Evolutionary conservation across 768 basidiomycete species (phyloP).

Genomic region (Hericium coralloides): DNA sequence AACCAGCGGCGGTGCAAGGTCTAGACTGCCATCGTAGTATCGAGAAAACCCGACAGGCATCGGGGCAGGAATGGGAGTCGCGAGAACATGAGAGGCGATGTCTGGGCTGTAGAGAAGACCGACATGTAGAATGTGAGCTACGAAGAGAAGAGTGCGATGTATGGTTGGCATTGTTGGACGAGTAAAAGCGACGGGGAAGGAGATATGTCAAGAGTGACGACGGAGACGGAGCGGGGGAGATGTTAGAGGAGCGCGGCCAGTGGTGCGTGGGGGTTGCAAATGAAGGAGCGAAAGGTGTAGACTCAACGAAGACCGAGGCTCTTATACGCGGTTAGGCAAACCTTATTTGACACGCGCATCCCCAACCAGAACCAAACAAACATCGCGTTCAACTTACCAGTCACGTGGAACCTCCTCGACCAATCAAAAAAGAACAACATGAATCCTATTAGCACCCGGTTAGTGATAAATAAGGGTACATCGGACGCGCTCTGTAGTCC

Average conservation of each 20-base stretch:
- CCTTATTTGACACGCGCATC: conserved; percentile 1
- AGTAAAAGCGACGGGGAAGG: conserved; percentile 5
- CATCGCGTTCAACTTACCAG: background rate
- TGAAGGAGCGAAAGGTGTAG: no score
- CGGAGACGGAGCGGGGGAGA: background rate
- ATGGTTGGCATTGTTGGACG: conserved; percentile 24
- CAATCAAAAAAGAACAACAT: background rate
- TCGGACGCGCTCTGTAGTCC: no score
- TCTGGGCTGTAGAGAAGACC: conserved; percentile 24
- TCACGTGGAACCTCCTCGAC: conserved; percentile 8
- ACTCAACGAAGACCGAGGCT: no score
- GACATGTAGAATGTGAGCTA: conserved; percentile 32
- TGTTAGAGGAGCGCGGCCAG: background rate
- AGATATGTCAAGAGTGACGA: conserved; percentile 10
- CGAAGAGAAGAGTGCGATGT: conserved; percentile 30
- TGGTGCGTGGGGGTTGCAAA: no score
- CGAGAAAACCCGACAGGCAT: conserved; percentile 5
- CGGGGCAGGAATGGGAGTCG: conserved; percentile 18
- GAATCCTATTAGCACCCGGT: background rate
- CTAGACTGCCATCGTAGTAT: conserved; percentile 13
- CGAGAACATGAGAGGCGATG: conserved; percentile 16
- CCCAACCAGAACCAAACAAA: conserved; percentile 9
- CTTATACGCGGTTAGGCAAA: conserved; percentile 4
- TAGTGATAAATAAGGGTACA: background rate
- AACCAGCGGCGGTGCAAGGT: conserved; percentile 8